Evolutionary conservation across 192 early-diverging fungal species (phyloP).

Genomic region (Coemansia sp.): DNA sequence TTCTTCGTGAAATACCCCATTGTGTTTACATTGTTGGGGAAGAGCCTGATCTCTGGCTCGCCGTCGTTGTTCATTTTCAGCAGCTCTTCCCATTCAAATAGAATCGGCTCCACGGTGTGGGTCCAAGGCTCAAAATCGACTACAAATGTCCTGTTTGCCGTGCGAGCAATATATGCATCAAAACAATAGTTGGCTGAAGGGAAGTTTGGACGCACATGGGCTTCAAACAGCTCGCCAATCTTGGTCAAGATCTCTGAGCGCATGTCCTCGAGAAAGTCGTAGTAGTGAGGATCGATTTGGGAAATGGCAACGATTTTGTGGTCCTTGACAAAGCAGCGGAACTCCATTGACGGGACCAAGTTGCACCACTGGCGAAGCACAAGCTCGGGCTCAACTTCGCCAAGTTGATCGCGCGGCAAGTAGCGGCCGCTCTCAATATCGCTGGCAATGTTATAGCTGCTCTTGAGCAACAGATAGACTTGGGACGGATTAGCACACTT

Average conservation of each 20-base stretch:
- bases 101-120: conserved; percentile 73
- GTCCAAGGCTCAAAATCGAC: conserved; percentile 93
- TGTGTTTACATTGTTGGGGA: conserved; percentile 39
- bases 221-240: conserved; percentile 69
- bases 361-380: conserved; percentile 91
- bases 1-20: conserved; percentile 40
- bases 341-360: conserved; percentile 89
- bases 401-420: conserved; percentile 28
- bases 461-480: conserved; percentile 87
- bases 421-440: conserved; percentile 82
- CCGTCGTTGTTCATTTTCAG: neutral
- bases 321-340: conserved; percentile 88
- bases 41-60: conserved; percentile 35
- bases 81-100: conserved; percentile 82
- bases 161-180: conserved; percentile 81
- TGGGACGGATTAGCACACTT: conserved; percentile 76
- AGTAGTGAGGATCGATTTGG: conserved; percentile 86
- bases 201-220: conserved; percentile 64
- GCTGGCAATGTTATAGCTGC: conserved; percentile 85
- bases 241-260: conserved; percentile 57
- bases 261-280: conserved; percentile 71
- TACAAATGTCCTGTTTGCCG: conserved; percentile 64
- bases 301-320: conserved; percentile 73
- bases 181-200: conserved; percentile 74
- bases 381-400: conserved; percentile 59